Evolutionary conservation across 176 grass and related monocot species (phyloP).

Genomic region (Aegilops longissima): DNA sequence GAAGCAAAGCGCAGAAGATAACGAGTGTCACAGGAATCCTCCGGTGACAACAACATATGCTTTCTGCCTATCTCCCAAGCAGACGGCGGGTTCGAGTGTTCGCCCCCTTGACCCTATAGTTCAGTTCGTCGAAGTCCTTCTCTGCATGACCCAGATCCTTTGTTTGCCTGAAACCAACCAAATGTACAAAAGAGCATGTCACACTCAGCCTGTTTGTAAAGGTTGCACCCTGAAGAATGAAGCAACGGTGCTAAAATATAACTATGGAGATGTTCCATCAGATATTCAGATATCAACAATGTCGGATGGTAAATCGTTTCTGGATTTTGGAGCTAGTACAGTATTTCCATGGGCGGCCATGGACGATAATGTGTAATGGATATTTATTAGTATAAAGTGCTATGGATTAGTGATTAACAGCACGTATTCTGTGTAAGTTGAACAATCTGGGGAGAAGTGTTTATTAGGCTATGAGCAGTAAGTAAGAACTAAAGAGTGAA

Average conservation of each 20-base stretch:
- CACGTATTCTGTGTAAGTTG: not conserved
- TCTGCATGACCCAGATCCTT: constrained; percentile 47
- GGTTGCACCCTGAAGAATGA: constrained; percentile 2
- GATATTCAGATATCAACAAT: not conserved
- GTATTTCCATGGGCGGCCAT: not conserved
- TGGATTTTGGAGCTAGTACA: not conserved
- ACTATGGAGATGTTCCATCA: not conserved
- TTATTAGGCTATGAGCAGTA: not conserved
- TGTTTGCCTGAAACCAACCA: constrained; percentile 58
- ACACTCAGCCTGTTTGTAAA: not conserved
- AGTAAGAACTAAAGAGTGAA: not conserved
- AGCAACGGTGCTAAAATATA: not conserved
- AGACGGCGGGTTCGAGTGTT: constrained; percentile 52
- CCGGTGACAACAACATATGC: constrained; percentile 6
- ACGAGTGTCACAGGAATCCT: not conserved
- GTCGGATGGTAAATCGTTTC: not conserved
- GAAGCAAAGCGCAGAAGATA: not conserved
- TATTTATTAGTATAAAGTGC: not conserved
- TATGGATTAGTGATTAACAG: not conserved
- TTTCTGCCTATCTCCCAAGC: constrained; percentile 68
- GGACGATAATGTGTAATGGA: not conserved
- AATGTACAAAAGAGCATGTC: constrained; percentile 17
- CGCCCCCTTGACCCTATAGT: constrained; percentile 65
- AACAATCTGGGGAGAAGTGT: not conserved
- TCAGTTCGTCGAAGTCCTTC: constrained; percentile 68